phyloP scores from a whole-genome alignment of 495 filamentous ascomycete species.

The Aspergillus leporis region DNA sequence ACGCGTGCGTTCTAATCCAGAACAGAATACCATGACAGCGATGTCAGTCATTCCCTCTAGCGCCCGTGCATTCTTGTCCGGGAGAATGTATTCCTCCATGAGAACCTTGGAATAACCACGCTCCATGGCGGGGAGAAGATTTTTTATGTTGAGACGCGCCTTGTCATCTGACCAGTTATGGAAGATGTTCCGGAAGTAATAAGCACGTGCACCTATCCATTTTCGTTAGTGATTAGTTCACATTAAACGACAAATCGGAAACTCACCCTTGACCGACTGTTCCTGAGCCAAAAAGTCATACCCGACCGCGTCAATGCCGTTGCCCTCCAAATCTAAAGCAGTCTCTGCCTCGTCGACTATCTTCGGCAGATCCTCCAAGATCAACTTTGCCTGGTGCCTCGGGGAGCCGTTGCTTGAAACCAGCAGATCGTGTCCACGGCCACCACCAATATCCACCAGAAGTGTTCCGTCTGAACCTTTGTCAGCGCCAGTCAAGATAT shows the following conservation, averaged over 20 bases:
- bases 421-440: constrained; percentile 47
- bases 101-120: constrained; percentile 7
- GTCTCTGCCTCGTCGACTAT: constrained; percentile 18
- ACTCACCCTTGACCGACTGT: constrained; percentile 42
- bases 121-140: constrained; percentile 5
- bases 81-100: constrained; percentile 8
- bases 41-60: constrained; percentile 7
- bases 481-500: constrained; percentile 16
- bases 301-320: constrained; percentile 36
- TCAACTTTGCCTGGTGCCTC: constrained; percentile 16
- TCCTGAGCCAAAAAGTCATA: constrained; percentile 10
- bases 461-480: constrained; percentile 25
- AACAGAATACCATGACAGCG: constrained; percentile 7
- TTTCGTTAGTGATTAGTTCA: not conserved
- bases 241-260: constrained; percentile 13
- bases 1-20: constrained; percentile 3
- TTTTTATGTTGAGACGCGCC: not conserved
- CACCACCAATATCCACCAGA: constrained; percentile 53
- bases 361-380: constrained; percentile 25
- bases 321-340: constrained; percentile 21
- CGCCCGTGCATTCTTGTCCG: not conserved
- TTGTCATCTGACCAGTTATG: constrained; percentile 12
- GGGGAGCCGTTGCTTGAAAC: constrained; percentile 33
- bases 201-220: not conserved
- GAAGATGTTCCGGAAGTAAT: constrained; percentile 5